phyloP scores from a whole-genome alignment of 2,329 filamentous ascomycete genomes.

The Alternaria viburni region DNA sequence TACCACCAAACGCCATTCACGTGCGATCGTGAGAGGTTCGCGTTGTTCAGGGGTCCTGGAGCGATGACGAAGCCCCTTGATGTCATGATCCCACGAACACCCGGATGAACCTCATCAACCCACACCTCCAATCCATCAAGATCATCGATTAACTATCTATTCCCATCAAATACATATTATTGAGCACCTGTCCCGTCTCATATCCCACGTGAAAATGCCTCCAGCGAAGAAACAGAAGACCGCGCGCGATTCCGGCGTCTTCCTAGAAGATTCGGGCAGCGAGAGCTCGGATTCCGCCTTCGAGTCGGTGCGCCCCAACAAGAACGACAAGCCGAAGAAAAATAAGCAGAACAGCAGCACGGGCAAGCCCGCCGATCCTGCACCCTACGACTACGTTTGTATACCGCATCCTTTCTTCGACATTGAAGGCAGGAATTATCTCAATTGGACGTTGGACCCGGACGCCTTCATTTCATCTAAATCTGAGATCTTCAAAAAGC shows the following conservation, averaged over 20 bases:
- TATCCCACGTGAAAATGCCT: constrained; percentile 11
- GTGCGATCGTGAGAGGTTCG: constrained; percentile 14
- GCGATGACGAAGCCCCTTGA: constrained; percentile 15
- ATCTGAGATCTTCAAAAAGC: neutral
- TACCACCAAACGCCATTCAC: neutral
- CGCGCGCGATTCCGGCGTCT: constrained; percentile 2
- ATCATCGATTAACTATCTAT: neutral
- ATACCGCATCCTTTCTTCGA: constrained; percentile 22
- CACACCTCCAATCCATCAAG: neutral
- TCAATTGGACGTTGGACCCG: neutral
- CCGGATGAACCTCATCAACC: neutral
- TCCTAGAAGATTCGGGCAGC: constrained; percentile 5
- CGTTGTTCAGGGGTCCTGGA: constrained; percentile 1
- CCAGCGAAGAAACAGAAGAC: constrained; percentile 18
- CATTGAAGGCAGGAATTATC: constrained; percentile 12
- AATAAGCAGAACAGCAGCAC: neutral
- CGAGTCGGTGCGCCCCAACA: constrained; percentile 1
- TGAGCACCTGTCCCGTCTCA: neutral
- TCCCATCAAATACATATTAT: neutral
- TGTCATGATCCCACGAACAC: constrained; percentile 7
- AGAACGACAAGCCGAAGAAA: constrained; percentile 1
- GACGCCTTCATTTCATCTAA: neutral
- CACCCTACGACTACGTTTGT: constrained; percentile 20
- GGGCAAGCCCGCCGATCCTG: neutral
- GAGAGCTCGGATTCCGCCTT: constrained; percentile 6